Evolutionary conservation across 2,329 filamentous ascomycete genomes (phyloP).

Genomic region (Fonsecaea nubica): DNA sequence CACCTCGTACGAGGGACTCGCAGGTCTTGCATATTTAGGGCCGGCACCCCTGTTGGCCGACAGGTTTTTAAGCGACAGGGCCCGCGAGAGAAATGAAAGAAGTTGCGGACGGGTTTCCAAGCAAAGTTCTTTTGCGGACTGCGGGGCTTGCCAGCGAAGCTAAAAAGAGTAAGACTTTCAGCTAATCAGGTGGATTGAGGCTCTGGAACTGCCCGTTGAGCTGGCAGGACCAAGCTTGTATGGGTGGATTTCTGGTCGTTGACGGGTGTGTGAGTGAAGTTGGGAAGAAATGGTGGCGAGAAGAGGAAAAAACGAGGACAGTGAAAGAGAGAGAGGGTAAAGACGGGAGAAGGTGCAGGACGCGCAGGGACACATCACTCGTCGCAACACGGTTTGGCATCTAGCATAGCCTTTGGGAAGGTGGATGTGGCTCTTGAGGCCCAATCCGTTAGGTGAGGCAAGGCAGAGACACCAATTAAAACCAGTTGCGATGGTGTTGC

Average conservation of each 20-base stretch:
- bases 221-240: background rate
- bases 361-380: background rate
- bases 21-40: background rate
- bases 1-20: background rate
- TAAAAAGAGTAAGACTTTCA: background rate
- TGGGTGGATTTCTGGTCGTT: background rate
- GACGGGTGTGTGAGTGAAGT: background rate
- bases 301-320: background rate
- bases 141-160: background rate
- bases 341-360: background rate
- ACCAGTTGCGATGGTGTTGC: background rate
- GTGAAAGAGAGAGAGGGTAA: background rate
- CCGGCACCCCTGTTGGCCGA: background rate
- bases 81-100: background rate
- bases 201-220: background rate
- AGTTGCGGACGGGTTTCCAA: background rate
- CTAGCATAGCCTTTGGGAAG: background rate
- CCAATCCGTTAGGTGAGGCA: conserved; percentile 5
- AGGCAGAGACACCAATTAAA: background rate
- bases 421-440: background rate
- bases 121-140: background rate
- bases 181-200: conserved; percentile 1
- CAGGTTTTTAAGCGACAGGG: background rate
- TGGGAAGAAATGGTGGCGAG: background rate
- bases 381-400: background rate